Base-by-base conservation (phyloP, 2,329 filamentous ascomycete species). In the Aspergillus viridinutans region DNA sequence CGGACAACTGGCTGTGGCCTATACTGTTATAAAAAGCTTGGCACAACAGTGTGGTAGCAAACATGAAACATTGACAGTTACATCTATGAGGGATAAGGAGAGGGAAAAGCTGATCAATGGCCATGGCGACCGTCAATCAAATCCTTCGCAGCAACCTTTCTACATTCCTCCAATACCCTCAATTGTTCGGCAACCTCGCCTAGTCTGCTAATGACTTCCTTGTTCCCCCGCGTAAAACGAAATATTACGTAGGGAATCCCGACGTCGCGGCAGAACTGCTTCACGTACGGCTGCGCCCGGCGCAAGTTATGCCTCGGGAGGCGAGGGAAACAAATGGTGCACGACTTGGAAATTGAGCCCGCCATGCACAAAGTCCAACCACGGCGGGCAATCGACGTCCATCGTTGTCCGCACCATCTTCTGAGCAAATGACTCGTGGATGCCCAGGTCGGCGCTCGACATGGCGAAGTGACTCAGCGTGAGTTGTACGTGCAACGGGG, bases 381-480 rank as follows among this genome's bases (percentile, higher is more conserved):
- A 96, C 12, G 83, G 80, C 0, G 91, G 90, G 69, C 91, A 96
- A 70, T 94, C 90, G 23, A 96, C 86, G 62, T 96, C 91, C 91
- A 96, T 96, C 10, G 92, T 96, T 1, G 92, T 96, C 63, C 92
- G 87, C 49, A 96, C 81, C 88, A 95, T 94, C 72, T 88, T 90
- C 74, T 96, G 91, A 0, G 92, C 86, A 72, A 96, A 96, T 0
- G 90, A 94, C 72, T 96, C 92, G 52, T 87, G 80, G 1, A 89
- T 85, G 0, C 92, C 92, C 12, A 96, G 80, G 66, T 96, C 90
- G 10, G 90, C 83, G 0, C 92, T 96, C 65, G 90, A 93, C 92
- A 96, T 96, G 63, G 90, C 90, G 74, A 95, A 96, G 74, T 96
- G 92, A 1, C 90, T 94, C n/a, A 96, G 83, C 0, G 91, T 95